Percentiles rank a stretch among this genome's conserved stretches.
phyloP scores from a whole-genome alignment of 148 eudicot species.

The Mesembryanthemum crystallinum region DNA sequence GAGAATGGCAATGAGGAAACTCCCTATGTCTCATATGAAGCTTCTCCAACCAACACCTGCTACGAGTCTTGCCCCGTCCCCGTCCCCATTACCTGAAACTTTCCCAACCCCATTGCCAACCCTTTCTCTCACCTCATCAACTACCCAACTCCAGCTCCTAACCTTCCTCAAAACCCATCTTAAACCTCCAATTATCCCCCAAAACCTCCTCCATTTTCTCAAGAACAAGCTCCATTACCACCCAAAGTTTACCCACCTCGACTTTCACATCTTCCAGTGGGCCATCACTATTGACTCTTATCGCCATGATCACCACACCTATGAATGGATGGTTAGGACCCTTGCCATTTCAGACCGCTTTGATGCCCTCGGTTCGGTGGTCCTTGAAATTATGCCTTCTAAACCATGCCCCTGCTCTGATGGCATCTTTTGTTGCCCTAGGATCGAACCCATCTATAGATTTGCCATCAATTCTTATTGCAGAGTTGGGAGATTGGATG shows the following conservation, averaged over 20 bases:
- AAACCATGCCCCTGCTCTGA: constrained; percentile 90
- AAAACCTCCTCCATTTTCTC: constrained; percentile 56
- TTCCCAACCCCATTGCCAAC: constrained; percentile 43
- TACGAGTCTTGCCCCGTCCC: background rate
- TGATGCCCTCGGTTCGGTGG: constrained; percentile 41
- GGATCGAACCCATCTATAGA: constrained; percentile 69
- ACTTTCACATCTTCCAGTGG: constrained; percentile 74
- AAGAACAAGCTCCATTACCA: constrained; percentile 72
- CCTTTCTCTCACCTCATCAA: constrained; percentile 34
- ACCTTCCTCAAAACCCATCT: constrained; percentile 58
- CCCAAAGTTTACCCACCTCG: constrained; percentile 74
- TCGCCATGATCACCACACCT: constrained; percentile 81
- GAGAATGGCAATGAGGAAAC: constrained; percentile 28
- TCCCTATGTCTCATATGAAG: constrained; percentile 13
- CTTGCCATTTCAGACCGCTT: constrained; percentile 71
- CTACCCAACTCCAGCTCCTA: constrained; percentile 57
- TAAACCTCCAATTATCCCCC: constrained; percentile 55
- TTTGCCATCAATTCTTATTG: constrained; percentile 66
- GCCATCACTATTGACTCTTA: constrained; percentile 64
- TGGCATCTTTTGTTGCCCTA: constrained; percentile 79
- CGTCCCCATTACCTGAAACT: constrained; percentile 17
- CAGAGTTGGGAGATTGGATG: constrained; percentile 58
- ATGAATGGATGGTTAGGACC: constrained; percentile 77
- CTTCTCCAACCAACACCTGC: constrained; percentile 18
- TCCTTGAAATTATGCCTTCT: constrained; percentile 51